Conservation (phyloP, 805 yeast genomes). For the Metschnikowia anglica region DNA sequence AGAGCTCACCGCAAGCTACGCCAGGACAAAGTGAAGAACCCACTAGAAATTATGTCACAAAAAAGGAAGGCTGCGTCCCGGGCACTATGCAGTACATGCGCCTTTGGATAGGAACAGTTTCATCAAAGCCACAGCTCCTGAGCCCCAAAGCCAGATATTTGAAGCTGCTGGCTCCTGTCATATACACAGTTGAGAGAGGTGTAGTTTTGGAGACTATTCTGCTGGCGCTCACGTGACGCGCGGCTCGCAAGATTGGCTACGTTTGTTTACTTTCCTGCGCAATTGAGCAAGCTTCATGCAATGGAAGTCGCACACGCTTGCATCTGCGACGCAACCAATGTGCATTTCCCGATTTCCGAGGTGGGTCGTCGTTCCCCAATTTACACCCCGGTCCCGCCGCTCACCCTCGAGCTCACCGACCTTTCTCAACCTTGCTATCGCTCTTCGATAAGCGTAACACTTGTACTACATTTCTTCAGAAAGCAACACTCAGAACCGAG, state of each 20-base stretch:
- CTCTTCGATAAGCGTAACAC: background rate
- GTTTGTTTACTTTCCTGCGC: slow-evolving; percentile 11
- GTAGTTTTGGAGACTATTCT: no score
- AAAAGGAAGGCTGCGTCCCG: no score
- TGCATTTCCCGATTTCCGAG: slow-evolving; percentile 7
- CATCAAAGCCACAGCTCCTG: no score
- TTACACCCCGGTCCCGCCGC: background rate
- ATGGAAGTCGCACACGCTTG: background rate
- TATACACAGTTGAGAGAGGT: no score
- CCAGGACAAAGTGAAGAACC: no score
- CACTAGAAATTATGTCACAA: no score
- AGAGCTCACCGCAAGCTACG: no score
- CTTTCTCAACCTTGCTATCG: slow-evolving; percentile 1
- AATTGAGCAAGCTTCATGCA: slow-evolving; percentile 3
- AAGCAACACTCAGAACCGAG: no score
- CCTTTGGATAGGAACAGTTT: no score
- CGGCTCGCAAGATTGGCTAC: background rate
- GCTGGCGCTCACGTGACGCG: slow-evolving; percentile 1
- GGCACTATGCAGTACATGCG: no score
- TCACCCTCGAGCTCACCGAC: slow-evolving; percentile 1
- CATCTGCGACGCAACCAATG: slow-evolving; percentile 1
- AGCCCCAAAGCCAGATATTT: no score
- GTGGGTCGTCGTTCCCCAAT: background rate
- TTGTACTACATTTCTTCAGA: background rate
- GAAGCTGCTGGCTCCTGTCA: no score